These are phyloP conservation scores for Aspergillus neoniger DNA, from an alignment of 2,329 filamentous ascomycete species.

Conservation along the genomic window DNA sequence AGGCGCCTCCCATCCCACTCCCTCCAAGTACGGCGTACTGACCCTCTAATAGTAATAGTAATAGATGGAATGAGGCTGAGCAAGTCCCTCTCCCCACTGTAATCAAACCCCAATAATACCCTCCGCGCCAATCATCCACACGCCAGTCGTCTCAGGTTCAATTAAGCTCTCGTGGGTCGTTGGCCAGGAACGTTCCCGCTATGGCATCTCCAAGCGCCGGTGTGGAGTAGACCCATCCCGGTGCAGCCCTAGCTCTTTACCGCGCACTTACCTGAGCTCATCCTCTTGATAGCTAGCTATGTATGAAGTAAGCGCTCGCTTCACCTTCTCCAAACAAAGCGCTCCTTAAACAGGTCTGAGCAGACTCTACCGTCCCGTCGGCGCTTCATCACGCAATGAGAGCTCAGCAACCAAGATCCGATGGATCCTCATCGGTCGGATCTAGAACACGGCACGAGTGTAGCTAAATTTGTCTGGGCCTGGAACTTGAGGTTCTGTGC, in stretches of 20 bases:
- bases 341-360: not conserved
- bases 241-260: not conserved
- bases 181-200: conserved; percentile 27
- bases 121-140: conserved; percentile 1
- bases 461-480: not conserved
- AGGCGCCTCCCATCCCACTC: not conserved
- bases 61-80: not conserved
- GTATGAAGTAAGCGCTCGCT: conserved; percentile 2
- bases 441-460: not conserved
- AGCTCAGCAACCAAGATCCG: not conserved
- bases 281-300: not conserved
- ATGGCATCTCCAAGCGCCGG: conserved; percentile 29
- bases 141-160: conserved; percentile 20
- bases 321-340: not conserved
- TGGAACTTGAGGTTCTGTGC: not conserved
- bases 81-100: not conserved
- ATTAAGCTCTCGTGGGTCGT: conserved; percentile 25
- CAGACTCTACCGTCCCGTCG: not conserved
- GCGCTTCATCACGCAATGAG: conserved; percentile 5
- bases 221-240: conserved; percentile 20
- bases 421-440: not conserved
- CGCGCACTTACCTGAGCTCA: not conserved
- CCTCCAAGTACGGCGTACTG: not conserved
- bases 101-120: not conserved
- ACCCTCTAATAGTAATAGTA: not conserved